Percentiles rank a stretch among this genome's conserved stretches.
Conservation (phyloP, 345 rosid genomes). For the Angophora floribunda region DNA sequence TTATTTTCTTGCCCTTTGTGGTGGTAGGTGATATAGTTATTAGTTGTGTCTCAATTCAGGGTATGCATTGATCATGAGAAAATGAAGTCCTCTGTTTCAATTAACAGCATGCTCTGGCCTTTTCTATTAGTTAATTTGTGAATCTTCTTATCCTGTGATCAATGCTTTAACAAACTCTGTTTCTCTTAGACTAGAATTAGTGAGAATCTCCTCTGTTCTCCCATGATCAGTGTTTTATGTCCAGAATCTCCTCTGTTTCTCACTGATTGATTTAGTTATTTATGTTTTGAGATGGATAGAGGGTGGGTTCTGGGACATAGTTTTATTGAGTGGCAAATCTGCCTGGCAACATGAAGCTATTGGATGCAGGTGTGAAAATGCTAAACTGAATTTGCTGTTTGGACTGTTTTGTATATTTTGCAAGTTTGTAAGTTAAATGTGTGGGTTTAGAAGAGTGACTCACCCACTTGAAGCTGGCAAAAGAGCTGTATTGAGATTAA, state of each 20-base stretch:
- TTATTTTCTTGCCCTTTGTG: neutral
- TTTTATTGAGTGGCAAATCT: neutral
- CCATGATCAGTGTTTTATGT: neutral
- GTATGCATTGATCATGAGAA: neutral
- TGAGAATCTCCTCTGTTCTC: neutral
- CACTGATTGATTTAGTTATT: neutral
- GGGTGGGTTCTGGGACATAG: neutral
- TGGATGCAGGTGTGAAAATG: neutral
- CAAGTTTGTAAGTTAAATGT: neutral
- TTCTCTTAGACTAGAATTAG: neutral
- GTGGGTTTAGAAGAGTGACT: neutral
- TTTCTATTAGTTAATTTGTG: neutral
- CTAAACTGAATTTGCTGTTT: neutral
- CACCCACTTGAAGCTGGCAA: neutral
- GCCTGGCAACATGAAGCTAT: neutral
- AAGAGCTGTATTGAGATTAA: neutral
- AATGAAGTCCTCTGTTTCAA: neutral
- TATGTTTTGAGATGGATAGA: neutral
- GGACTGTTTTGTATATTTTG: neutral
- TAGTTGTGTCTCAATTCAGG: neutral
- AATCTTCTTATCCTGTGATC: neutral
- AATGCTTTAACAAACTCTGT: neutral
- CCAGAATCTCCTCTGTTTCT: neutral
- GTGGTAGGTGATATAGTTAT: neutral
- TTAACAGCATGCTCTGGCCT: neutral